These are phyloP conservation scores for Striga hermonthica DNA, from an alignment of 305 asterid species.

Conservation along the genomic window DNA sequence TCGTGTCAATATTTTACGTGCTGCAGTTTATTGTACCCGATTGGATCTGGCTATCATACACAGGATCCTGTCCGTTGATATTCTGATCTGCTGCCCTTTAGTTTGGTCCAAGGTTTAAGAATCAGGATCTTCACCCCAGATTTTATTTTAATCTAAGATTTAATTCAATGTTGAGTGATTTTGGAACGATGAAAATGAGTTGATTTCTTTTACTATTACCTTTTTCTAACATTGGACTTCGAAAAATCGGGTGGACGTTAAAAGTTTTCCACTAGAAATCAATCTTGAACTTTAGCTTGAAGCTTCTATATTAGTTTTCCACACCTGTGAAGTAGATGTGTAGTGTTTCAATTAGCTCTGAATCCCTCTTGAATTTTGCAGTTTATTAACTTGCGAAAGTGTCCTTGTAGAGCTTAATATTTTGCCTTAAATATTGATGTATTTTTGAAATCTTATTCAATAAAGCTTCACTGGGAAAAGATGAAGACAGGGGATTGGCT, in stretches of 20 bases:
- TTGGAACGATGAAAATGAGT: slow-evolving; percentile 21
- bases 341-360: slow-evolving; percentile 12
- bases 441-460: slow-evolving; percentile 14
- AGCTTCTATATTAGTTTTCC: slow-evolving; percentile 6
- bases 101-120: slow-evolving; percentile 26
- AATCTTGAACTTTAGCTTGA: slow-evolving; percentile 15
- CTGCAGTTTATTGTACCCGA: slow-evolving; percentile 27
- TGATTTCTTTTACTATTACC: background rate
- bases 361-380: slow-evolving; percentile 22
- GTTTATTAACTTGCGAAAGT: background rate
- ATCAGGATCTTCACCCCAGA: slow-evolving; percentile 33
- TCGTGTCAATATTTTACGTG: slow-evolving; percentile 20
- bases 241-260: slow-evolving; percentile 12
- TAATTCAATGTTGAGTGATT: slow-evolving; percentile 25
- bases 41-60: slow-evolving; percentile 33
- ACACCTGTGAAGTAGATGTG: slow-evolving; percentile 20
- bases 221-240: background rate
- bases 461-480: slow-evolving; percentile 58
- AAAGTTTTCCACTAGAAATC: background rate
- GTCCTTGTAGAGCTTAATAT: background rate
- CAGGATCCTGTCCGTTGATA: slow-evolving; percentile 31
- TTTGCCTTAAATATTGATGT: slow-evolving; percentile 9
- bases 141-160: slow-evolving; percentile 12
- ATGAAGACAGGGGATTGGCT: slow-evolving; percentile 63
- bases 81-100: slow-evolving; percentile 44